Evolutionary conservation across 805 yeast genomes (phyloP), one percentile per base, ranked within the genome.

Genomic region (Ogataea haglerorum): DNA sequence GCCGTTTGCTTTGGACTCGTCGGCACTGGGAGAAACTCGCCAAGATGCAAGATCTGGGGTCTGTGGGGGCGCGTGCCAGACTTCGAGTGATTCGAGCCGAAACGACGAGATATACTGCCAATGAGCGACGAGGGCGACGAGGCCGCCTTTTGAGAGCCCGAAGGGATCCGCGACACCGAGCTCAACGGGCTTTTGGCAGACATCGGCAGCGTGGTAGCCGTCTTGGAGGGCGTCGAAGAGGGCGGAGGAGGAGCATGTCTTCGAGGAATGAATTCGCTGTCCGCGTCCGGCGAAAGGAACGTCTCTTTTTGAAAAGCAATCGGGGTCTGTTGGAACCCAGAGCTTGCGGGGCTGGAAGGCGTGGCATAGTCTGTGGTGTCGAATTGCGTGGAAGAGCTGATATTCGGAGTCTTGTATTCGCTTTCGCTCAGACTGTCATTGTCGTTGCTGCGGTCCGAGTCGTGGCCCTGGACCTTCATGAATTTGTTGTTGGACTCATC

Each of bases 181-280:
- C 31, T 10, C 13, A 34, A n/a, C n/a, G 50, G 47, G 22, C 50
- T 46, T 12, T 44, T 37, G 13, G 33, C 14, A n/a, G 50, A 34
- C 22, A 36, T 22, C 9, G 37, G 17, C 22, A 38, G 26, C 3
- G 46, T 5, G 5, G 40, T 25, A 10, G 38, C 28, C 10, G 42
- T 6, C 30, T 31, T 27, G 13, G 40, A 15, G 19, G 45, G 9
- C 3, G 27, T 24, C 19, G 29, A 13, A 6, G 58, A 57, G 8
- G 65, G 64, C 13, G 63, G 67, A 3, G 63, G 60, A 14, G 69
- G 70, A 13, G 65, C 65, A 30, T 60, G 68, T 42, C 66, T 53
- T 27, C 51, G 55, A 12, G 69, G 69, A 14, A 61, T 53, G 39
- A 49, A 60, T 34, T 60, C 63, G 6, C 36, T 49, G 34, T 59